phyloP scores from a whole-genome alignment of 2,329 filamentous ascomycete species.

The Cytospora schulzeri region DNA sequence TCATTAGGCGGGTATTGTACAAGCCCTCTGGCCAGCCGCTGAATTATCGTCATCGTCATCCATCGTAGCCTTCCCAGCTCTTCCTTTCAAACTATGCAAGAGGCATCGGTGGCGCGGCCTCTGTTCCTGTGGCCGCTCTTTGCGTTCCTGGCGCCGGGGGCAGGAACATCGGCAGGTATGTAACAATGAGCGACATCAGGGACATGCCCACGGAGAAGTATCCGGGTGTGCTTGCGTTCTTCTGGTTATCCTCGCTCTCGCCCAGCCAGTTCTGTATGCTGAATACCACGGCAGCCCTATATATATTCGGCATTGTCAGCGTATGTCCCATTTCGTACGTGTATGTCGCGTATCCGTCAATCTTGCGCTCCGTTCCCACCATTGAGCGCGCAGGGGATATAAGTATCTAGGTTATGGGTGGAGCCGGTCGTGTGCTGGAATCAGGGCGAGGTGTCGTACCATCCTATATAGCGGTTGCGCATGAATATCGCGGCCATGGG shows the following conservation, averaged over 20 bases:
- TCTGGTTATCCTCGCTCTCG: slow-evolving; percentile 69
- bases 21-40: background rate
- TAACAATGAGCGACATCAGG: slow-evolving; percentile 39
- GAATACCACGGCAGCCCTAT: slow-evolving; percentile 72
- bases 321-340: background rate
- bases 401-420: background rate
- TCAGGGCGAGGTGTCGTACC: slow-evolving; percentile 45
- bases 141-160: slow-evolving; percentile 34
- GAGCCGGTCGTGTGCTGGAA: background rate
- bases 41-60: background rate
- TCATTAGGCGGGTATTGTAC: slow-evolving; percentile 20
- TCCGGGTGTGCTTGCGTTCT: slow-evolving; percentile 66
- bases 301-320: slow-evolving; percentile 4
- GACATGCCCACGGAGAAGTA: slow-evolving; percentile 43
- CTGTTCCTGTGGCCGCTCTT: slow-evolving; percentile 34
- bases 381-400: background rate
- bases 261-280: slow-evolving; percentile 76
- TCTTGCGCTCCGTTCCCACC: background rate
- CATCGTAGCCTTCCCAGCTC: background rate
- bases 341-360: background rate
- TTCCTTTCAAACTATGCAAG: slow-evolving; percentile 18
- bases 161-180: slow-evolving; percentile 42
- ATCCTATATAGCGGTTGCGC: slow-evolving; percentile 78
- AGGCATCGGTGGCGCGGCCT: slow-evolving; percentile 35
- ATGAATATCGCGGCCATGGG: slow-evolving; percentile 97